A percentile compares a stretch with the other conserved stretches of the same genome.
phyloP scores from a whole-genome alignment of 768 basidiomycete species.

The Panus rudis region DNA sequence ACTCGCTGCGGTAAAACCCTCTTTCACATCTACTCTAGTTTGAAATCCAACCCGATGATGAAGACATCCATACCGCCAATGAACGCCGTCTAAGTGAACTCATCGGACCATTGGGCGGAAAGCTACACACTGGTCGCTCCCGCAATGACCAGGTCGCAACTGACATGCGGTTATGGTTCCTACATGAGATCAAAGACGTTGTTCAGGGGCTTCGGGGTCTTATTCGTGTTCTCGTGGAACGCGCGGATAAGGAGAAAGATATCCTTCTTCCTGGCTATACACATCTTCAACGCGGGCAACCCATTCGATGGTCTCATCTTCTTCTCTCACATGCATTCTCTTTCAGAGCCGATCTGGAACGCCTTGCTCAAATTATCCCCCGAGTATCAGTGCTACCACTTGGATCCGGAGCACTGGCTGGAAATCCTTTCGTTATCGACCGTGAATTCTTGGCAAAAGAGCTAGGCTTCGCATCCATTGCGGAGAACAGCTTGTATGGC shows the following conservation, averaged over 20 bases:
- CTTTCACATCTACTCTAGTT: conserved; percentile 45
- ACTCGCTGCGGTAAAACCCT: neutral
- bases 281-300: conserved; percentile 95
- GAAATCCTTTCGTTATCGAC: conserved; percentile 93
- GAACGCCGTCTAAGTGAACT: conserved; percentile 91
- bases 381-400: conserved; percentile 91
- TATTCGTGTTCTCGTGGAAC: conserved; percentile 81
- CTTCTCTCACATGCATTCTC: conserved; percentile 93
- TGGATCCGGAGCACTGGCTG: conserved; percentile 91
- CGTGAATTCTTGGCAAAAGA: conserved; percentile 88
- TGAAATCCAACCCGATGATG: conserved; percentile 74
- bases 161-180: conserved; percentile 94
- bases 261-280: conserved; percentile 94
- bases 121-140: conserved; percentile 94
- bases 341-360: conserved; percentile 83
- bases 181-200: conserved; percentile 66
- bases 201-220: conserved; percentile 67
- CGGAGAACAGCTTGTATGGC: conserved; percentile 96
- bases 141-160: conserved; percentile 99
- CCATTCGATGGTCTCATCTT: conserved; percentile 97
- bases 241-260: conserved; percentile 91
- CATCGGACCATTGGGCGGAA: conserved; percentile 88
- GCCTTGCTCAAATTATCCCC: conserved; percentile 75
- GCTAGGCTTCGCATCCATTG: conserved; percentile 80
- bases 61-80: conserved; percentile 99